Percentiles rank a stretch among this genome's conserved stretches.
Conservation (phyloP, 192 early-diverging fungal species). For the Coemansia sp. region DNA sequence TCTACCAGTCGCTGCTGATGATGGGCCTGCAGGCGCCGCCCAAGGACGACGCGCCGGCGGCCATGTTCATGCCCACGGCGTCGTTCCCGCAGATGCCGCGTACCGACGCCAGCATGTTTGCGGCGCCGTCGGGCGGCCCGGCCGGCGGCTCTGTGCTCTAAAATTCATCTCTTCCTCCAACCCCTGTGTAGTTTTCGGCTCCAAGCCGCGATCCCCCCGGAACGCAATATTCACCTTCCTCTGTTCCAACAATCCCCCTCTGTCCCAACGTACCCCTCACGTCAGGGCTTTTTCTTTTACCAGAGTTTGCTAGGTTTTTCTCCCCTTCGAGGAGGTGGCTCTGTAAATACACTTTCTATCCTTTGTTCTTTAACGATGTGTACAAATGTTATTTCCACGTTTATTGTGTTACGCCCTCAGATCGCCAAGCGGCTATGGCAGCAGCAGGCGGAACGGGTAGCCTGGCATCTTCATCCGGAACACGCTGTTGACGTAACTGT, state of each 20-base stretch:
- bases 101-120: conserved; percentile 1
- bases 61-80: background rate
- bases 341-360: conserved; percentile 1
- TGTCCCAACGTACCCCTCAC: no score
- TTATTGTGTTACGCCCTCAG: no score
- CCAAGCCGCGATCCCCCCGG: no score
- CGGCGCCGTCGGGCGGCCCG: background rate
- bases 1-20: conserved; percentile 39
- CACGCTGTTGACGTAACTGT: conserved; percentile 52
- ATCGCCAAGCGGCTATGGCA: conserved; percentile 14
- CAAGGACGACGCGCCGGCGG: background rate
- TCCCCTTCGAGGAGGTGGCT: background rate
- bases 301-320: background rate
- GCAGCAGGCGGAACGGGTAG: conserved; percentile 46
- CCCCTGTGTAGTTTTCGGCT: background rate
- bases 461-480: conserved; percentile 51
- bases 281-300: background rate
- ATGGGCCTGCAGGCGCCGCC: conserved; percentile 7
- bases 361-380: background rate
- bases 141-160: conserved; percentile 3
- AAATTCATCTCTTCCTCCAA: background rate
- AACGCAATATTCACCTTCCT: no score
- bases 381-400: background rate
- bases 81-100: background rate
- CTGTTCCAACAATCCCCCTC: no score